Percentiles rank a stretch among this genome's conserved stretches.
Evolutionary conservation across 805 yeast genomes (phyloP).

Genomic region (Myxozyma neotropica): DNA sequence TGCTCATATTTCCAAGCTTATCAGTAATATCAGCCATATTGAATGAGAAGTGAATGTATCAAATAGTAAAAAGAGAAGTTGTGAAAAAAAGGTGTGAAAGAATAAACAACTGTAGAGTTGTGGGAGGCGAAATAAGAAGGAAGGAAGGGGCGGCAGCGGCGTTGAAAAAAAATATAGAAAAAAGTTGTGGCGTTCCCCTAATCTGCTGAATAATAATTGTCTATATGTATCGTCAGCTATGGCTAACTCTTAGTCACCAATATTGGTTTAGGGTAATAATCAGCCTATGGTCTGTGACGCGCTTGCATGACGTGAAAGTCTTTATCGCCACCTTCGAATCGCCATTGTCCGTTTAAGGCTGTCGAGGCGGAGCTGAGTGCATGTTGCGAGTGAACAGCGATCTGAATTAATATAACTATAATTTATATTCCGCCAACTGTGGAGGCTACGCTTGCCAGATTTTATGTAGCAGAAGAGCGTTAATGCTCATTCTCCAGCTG

Average conservation of each 20-base stretch:
- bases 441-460: too few species aligned
- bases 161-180: constrained; percentile 7
- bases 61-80: constrained; percentile 1
- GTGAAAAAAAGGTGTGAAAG: not conserved
- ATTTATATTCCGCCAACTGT: too few species aligned
- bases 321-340: not conserved
- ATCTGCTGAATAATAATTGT: not conserved
- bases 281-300: not conserved
- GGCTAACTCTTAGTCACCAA: not conserved
- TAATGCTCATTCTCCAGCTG: too few species aligned
- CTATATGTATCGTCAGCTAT: not conserved
- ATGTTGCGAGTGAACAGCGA: too few species aligned
- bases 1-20: constrained; percentile 21
- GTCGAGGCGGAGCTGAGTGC: too few species aligned
- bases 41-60: not conserved
- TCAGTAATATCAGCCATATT: constrained; percentile 35
- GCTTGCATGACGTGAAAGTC: not conserved
- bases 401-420: too few species aligned
- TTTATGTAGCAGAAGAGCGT: too few species aligned
- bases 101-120: constrained; percentile 3
- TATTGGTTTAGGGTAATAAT: not conserved
- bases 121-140: not conserved
- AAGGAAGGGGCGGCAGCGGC: constrained; percentile 9
- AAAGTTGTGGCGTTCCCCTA: constrained; percentile 17
- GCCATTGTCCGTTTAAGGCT: not conserved